A percentile compares a stretch with the other conserved stretches of the same genome.
phyloP scores from a whole-genome alignment of 1,139 yeast species.

The Diutina catenulata region DNA sequence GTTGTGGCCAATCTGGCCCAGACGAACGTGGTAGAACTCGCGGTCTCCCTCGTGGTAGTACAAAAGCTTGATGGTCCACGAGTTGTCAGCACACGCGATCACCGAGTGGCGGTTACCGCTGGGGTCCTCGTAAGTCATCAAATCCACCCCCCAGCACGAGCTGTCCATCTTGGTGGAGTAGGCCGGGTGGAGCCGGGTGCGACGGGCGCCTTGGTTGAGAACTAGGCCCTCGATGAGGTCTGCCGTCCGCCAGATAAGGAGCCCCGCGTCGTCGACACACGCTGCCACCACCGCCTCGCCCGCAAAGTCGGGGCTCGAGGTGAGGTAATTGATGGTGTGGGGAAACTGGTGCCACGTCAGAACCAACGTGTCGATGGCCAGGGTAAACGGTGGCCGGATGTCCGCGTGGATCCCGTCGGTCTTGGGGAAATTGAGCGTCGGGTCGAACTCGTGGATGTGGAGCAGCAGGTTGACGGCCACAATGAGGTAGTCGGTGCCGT shows the following conservation, averaged over 20 bases:
- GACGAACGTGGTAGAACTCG: slow-evolving; percentile 21
- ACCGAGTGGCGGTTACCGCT: slow-evolving; percentile 21
- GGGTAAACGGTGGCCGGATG: slow-evolving; percentile 27
- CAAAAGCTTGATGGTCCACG: slow-evolving; percentile 33
- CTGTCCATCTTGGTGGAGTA: slow-evolving; percentile 26
- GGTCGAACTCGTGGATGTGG: slow-evolving; percentile 18
- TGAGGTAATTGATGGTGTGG: slow-evolving; percentile 42
- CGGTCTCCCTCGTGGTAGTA: slow-evolving; percentile 18
- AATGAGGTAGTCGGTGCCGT: slow-evolving; percentile 14
- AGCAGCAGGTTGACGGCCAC: slow-evolving; percentile 21
- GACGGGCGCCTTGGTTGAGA: slow-evolving; percentile 7
- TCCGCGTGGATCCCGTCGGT: slow-evolving; percentile 19
- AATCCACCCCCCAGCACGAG: slow-evolving; percentile 61
- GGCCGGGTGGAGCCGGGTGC: slow-evolving; percentile 14
- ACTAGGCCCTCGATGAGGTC: slow-evolving; percentile 14
- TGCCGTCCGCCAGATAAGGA: slow-evolving; percentile 28
- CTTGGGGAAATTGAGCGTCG: slow-evolving; percentile 15
- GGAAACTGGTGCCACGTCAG: slow-evolving; percentile 45
- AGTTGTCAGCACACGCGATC: slow-evolving; percentile 48
- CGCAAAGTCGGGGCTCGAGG: slow-evolving; percentile 14
- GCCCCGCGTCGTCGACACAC: slow-evolving; percentile 48
- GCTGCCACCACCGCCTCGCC: slow-evolving; percentile 29
- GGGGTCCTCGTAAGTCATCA: slow-evolving; percentile 13
- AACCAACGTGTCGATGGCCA: slow-evolving; percentile 22
- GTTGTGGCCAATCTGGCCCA: slow-evolving; percentile 41